Evolutionary conservation across 768 basidiomycete species (phyloP).

Genomic region (Tulasnella sp.): DNA sequence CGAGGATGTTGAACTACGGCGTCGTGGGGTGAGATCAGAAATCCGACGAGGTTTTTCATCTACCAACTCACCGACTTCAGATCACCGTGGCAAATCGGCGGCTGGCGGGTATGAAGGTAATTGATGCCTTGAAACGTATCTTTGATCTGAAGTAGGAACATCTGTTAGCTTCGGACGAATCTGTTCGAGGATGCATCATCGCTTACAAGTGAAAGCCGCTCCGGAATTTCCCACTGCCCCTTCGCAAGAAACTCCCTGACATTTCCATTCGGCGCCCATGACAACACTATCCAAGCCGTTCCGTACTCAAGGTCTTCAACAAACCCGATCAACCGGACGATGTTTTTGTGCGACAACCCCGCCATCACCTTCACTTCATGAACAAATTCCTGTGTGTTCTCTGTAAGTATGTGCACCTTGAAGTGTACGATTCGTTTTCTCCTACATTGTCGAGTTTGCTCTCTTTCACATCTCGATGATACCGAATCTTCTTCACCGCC

Average conservation of each 20-base stretch:
- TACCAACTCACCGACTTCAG: constrained; percentile 23
- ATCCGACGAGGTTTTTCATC: neutral
- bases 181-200: neutral
- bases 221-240: neutral
- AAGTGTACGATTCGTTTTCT: too few relatives aligned
- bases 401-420: too few relatives aligned
- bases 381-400: too few relatives aligned
- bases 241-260: neutral
- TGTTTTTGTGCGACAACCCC: neutral
- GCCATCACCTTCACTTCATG: neutral
- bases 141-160: neutral
- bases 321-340: neutral
- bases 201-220: neutral
- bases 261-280: neutral
- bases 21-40: neutral
- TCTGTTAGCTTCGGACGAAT: neutral
- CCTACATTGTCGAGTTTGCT: too few relatives aligned
- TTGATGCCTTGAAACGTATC: constrained; percentile 1
- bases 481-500: too few relatives aligned
- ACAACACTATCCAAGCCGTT: neutral
- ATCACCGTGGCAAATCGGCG: constrained; percentile 28
- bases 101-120: constrained; percentile 8
- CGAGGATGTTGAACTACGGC: neutral
- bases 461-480: too few relatives aligned
- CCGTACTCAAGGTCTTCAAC: neutral